A percentile compares a stretch with the other conserved stretches of the same genome.
Evolutionary conservation across 2,329 filamentous ascomycete species (phyloP).

Genomic region (Saccharata proteae): DNA sequence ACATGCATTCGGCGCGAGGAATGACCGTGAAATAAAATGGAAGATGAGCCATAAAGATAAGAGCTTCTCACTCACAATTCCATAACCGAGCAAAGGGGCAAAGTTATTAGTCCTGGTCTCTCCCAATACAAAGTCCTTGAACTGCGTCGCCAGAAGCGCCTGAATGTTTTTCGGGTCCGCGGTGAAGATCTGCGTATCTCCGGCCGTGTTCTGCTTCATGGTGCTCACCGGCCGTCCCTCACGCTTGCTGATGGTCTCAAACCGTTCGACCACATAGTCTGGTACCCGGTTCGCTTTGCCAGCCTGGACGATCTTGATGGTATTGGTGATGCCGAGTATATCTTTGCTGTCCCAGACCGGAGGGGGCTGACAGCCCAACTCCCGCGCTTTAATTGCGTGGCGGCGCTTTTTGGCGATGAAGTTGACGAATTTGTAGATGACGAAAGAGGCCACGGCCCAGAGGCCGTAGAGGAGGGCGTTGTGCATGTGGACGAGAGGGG

Average conservation of each 20-base stretch:
- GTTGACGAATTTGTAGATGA: constrained; percentile 22
- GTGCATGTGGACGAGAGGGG: constrained; percentile 13
- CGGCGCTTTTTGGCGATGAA: constrained; percentile 20
- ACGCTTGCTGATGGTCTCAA: constrained; percentile 13
- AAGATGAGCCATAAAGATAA: not conserved
- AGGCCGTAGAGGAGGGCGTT: constrained; percentile 17
- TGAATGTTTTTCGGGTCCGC: constrained; percentile 38
- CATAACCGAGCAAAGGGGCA: constrained; percentile 29
- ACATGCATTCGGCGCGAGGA: constrained; percentile 1
- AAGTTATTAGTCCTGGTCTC: constrained; percentile 22
- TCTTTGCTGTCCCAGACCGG: constrained; percentile 34
- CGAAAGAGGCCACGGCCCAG: constrained; percentile 19
- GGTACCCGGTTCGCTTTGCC: constrained; percentile 21
- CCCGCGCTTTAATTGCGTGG: constrained; percentile 26
- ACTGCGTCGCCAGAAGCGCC: constrained; percentile 31
- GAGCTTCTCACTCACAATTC: constrained; percentile 17
- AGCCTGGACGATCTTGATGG: constrained; percentile 28
- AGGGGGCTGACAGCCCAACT: constrained; percentile 34
- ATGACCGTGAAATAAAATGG: not conserved
- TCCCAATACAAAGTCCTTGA: constrained; percentile 35
- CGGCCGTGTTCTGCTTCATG: constrained; percentile 25
- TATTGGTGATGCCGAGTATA: constrained; percentile 40
- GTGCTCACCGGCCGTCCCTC: constrained; percentile 17
- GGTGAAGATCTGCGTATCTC: constrained; percentile 29
- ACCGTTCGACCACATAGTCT: constrained; percentile 17